Evolutionary conservation across 2,329 filamentous ascomycete species (phyloP), one percentile per base, ranked within the genome.

Genomic region (Colletotrichum graminicola): DNA sequence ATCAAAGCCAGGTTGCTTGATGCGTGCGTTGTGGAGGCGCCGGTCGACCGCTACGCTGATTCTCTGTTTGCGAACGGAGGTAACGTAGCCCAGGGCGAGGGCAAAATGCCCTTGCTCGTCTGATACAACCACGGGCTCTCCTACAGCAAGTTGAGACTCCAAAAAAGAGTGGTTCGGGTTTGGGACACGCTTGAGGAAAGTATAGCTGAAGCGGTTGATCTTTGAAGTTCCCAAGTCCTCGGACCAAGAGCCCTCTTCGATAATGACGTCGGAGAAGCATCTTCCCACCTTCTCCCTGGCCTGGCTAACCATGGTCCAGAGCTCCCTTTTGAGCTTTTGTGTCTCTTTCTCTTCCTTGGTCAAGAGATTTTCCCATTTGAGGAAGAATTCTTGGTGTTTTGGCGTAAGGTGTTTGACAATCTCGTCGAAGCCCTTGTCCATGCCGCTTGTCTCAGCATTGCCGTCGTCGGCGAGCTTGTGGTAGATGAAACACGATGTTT

Each of bases 41-140:
- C 96, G 89, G 82, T 99, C 96, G 11, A 99, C 95, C 4, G 94
- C 93, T 21, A 98, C 94, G 18, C 91, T 94, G 75, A 99, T 94
- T 72, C 90, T 88, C 52, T 90, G 88, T 77, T 91, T 93, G 70
- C 89, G 89, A 39, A 97, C 90, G 47, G 93, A 89, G 0, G 92
- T 93, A 11, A 98, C 93, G 76, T 93, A 99, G 2, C 96, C 96
- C 75, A 97, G 94, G 0, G 95, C 95, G 49, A 99, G 87, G 0
- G 95, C 95, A 83, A 97, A 99, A 79, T 99, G 96, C 0, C 96
- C 96, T 72, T 93, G 87, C 80, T 99, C 96, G 76, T 98, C 96
- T 0, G 96, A 98, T 4, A 99, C 89, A n/a, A 99, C 96, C 61
- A 98, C 91, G 0, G 96, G 95, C 77, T 99, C 96, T 52, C 95